These are phyloP conservation scores for Aspergillus sp. DNA, from an alignment of 2,329 filamentous ascomycete species.

Conservation along the genomic window DNA sequence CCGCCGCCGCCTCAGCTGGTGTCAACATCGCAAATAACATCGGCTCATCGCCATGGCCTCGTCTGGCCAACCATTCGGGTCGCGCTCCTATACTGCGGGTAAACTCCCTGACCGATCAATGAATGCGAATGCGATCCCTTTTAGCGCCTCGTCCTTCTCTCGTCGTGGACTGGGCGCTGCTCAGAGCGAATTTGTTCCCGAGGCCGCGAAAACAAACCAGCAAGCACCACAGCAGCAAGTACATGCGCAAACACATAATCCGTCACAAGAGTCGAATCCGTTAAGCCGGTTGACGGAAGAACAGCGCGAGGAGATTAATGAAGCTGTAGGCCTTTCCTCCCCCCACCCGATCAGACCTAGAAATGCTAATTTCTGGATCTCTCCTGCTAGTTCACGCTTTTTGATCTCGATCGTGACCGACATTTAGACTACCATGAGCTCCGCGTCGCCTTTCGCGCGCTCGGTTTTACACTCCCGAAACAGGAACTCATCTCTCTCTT, in stretches of 20 bases:
- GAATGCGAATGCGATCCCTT: slow-evolving; percentile 43
- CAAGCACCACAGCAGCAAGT: slow-evolving; percentile 35
- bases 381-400: slow-evolving; percentile 73
- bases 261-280: slow-evolving; percentile 48
- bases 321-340: slow-evolving; percentile 66
- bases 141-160: slow-evolving; percentile 45
- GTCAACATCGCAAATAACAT: slow-evolving; percentile 16
- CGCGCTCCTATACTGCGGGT: slow-evolving; percentile 53
- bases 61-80: slow-evolving; percentile 55
- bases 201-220: slow-evolving; percentile 29
- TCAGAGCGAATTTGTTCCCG: slow-evolving; percentile 27
- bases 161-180: slow-evolving; percentile 35
- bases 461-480: slow-evolving; percentile 90
- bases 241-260: slow-evolving; percentile 43
- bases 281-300: slow-evolving; percentile 72
- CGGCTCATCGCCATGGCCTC: slow-evolving; percentile 47
- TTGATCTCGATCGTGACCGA: slow-evolving; percentile 93
- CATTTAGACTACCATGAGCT: slow-evolving; percentile 98
- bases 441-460: slow-evolving; percentile 90
- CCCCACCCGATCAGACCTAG: too few species aligned
- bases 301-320: slow-evolving; percentile 88
- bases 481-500: slow-evolving; percentile 79
- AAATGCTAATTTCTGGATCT: background rate
- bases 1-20: slow-evolving; percentile 1
- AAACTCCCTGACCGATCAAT: slow-evolving; percentile 53